phyloP scores from a whole-genome alignment of 768 basidiomycete species.

The Suillus spraguei region DNA sequence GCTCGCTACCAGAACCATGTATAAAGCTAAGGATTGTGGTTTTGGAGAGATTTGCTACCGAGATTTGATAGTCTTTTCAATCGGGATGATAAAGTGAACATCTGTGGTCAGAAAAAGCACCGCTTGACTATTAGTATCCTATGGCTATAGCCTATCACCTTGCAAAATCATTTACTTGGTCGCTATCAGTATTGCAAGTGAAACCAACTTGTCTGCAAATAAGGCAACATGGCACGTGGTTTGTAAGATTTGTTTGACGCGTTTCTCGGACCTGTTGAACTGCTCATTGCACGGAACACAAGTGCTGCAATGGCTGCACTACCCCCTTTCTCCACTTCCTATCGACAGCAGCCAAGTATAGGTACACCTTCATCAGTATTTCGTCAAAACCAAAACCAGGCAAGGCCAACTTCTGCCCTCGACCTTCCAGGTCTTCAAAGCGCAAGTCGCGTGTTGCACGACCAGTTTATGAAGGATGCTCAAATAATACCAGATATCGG shows the following conservation, averaged over 20 bases:
- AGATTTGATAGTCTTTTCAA: too few relatives aligned
- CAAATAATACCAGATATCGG: constrained; percentile 76
- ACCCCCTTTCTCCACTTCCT: constrained; percentile 14
- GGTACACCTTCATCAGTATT: constrained; percentile 6
- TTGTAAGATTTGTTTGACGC: constrained; percentile 13
- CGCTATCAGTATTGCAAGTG: too few relatives aligned
- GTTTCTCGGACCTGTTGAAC: constrained; percentile 11
- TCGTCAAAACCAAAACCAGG: constrained; percentile 11
- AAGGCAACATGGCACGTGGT: constrained; percentile 13
- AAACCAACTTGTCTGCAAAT: background rate
- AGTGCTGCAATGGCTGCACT: constrained; percentile 12
- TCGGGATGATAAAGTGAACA: too few relatives aligned
- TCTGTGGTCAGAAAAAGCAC: too few relatives aligned
- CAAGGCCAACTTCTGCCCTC: constrained; percentile 35
- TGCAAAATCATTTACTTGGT: too few relatives aligned
- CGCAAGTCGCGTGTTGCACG: constrained; percentile 68
- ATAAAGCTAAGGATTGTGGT: too few relatives aligned
- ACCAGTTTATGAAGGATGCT: constrained; percentile 71
- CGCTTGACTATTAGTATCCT: too few relatives aligned
- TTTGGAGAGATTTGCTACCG: too few relatives aligned
- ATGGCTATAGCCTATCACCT: too few relatives aligned
- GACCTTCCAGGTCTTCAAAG: constrained; percentile 65
- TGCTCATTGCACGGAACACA: constrained; percentile 5
- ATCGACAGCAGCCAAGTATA: constrained; percentile 6
- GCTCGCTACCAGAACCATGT: too few relatives aligned